Evolutionary conservation across 2,329 filamentous ascomycete species (phyloP), one percentile per base, ranked within the genome.

Genomic region (Delphinella strobiligena): DNA sequence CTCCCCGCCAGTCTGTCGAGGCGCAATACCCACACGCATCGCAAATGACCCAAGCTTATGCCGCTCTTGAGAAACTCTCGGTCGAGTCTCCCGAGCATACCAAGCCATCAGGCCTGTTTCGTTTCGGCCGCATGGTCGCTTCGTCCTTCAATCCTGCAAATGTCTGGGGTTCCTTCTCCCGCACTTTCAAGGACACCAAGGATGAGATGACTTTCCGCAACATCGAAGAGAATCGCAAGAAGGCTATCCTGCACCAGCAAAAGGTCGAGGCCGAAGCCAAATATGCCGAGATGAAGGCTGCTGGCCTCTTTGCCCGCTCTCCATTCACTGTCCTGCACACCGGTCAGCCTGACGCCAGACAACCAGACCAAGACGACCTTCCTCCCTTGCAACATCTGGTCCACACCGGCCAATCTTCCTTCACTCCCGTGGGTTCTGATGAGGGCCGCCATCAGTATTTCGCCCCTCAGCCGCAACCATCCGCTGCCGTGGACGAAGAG

Each of bases 51-150:
- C 22, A 27, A 7, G 7, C 22, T 27, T 7, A 7, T 27, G 7
- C 12, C 22, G 22, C 22, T 27, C n/a, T n/a, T n/a, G n/a, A n/a
- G n/a, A n/a, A n/a, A n/a, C n/a, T n/a, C n/a, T n/a, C n/a, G n/a
- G n/a, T n/a, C n/a, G n/a, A n/a, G n/a, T n/a, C n/a, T n/a, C n/a
- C n/a, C n/a, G n/a, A n/a, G n/a, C n/a, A n/a, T n/a, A n/a, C n/a
- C 35, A 42, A 35, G 36, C 34, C 22, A 1, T 24, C 36, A 4
- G 64, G 68, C 9, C 64, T 75, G 24, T 72, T 72, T 47, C 62
- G 66, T 4, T 74, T 76, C 47, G 71, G 72, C 27, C 72, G 68
- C 48, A 67, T 64, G 2, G 60, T 75, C 41, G 67, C 67, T 5
- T 63, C 67, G 10, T 65, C 64, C 15, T 73, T 76, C 52, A 72